phyloP scores from a whole-genome alignment of 2,329 filamentous ascomycete species.

The Fusarium lateritium region DNA sequence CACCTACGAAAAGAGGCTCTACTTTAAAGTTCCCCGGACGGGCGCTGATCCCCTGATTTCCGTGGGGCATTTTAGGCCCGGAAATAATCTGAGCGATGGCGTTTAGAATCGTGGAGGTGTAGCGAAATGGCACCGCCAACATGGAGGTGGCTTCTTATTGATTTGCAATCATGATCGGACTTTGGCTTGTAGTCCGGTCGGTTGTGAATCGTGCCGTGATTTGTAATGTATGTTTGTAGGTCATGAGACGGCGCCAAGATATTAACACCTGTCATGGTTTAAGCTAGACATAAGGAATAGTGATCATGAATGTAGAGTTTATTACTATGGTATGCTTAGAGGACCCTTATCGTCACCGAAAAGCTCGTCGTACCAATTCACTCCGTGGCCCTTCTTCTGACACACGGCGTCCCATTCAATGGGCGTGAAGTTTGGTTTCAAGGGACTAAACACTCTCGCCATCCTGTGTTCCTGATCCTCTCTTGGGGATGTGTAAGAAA shows the following conservation, averaged over 20 bases:
- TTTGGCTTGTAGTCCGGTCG: neutral
- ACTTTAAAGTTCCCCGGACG: slow-evolving; percentile 6
- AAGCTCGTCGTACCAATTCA: slow-evolving; percentile 53
- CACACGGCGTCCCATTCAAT: slow-evolving; percentile 55
- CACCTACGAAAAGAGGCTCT: neutral
- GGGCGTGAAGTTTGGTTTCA: slow-evolving; percentile 38
- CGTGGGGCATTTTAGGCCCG: neutral
- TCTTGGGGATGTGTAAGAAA: slow-evolving; percentile 47
- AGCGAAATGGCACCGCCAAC: too few relatives aligned
- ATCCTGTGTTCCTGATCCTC: slow-evolving; percentile 28
- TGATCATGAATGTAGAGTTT: neutral
- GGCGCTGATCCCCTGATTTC: slow-evolving; percentile 10
- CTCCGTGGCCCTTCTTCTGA: slow-evolving; percentile 46
- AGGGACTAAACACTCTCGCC: slow-evolving; percentile 48
- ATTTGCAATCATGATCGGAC: slow-evolving; percentile 1
- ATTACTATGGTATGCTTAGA: slow-evolving; percentile 29
- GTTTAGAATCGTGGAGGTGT: neutral
- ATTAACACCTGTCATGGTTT: neutral
- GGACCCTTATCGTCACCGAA: slow-evolving; percentile 54
- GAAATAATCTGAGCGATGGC: slow-evolving; percentile 24
- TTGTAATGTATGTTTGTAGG: slow-evolving; percentile 1
- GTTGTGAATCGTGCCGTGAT: slow-evolving; percentile 4
- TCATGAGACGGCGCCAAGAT: slow-evolving; percentile 26
- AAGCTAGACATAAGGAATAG: neutral
- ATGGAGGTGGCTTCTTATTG: slow-evolving; percentile 11